phyloP scores from a whole-genome alignment of 2,329 filamentous ascomycete species.

The Didymella arachidicola region DNA sequence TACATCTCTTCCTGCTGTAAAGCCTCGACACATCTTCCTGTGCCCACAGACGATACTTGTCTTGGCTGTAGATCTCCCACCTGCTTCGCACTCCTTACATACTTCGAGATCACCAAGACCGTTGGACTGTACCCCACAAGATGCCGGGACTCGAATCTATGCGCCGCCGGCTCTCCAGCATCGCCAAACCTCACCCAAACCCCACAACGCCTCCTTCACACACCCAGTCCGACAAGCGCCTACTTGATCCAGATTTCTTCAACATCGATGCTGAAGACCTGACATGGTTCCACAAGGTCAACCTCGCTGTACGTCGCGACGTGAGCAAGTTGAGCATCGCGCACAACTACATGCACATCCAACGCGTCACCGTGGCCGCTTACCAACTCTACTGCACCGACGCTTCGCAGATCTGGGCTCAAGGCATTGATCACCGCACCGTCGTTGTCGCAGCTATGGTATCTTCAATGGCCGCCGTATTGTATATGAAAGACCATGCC shows the following conservation, averaged over 20 bases:
- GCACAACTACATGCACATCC: constrained; percentile 84
- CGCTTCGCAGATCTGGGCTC: constrained; percentile 37
- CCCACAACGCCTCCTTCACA: constrained; percentile 5
- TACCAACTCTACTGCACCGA: constrained; percentile 67
- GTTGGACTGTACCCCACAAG: background rate
- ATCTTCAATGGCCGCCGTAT: constrained; percentile 84
- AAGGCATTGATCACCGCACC: constrained; percentile 59
- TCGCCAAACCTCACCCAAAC: constrained; percentile 4
- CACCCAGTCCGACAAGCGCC: constrained; percentile 6
- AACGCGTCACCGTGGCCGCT: constrained; percentile 74
- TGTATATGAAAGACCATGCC: constrained; percentile 62
- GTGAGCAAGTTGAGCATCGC: constrained; percentile 82
- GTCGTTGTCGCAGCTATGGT: constrained; percentile 69
- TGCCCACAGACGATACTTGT: background rate
- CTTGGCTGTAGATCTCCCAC: background rate
- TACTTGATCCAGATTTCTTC: constrained; percentile 27
- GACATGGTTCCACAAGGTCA: constrained; percentile 36
- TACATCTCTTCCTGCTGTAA: background rate
- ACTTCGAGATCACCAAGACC: background rate
- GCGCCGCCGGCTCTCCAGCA: constrained; percentile 21
- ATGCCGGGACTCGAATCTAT: constrained; percentile 23
- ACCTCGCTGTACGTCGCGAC: constrained; percentile 34
- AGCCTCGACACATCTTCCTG: background rate
- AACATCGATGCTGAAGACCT: constrained; percentile 18
- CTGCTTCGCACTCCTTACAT: background rate